Evolutionary conservation across 257 asterid species (phyloP), one percentile per base, ranked within the genome.

Genomic region (Lycium ferocissimum): DNA sequence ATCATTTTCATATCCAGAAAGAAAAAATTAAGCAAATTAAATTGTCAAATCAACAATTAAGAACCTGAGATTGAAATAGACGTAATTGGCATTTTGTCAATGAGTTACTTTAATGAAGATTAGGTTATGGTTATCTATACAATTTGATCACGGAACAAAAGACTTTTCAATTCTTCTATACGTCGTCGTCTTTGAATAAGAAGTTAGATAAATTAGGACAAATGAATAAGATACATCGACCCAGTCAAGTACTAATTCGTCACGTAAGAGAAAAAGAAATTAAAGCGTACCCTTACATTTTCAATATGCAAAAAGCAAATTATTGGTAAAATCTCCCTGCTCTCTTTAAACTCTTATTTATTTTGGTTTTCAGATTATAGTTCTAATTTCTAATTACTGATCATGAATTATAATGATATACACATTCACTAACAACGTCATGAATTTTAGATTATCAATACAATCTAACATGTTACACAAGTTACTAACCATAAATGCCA

Each of bases 91-190:
- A 76, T 76, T 63, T 76, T 76, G 63, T 76, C 63, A 51, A 76
- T 26, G 61, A 26, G 63, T 76, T 76, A 76, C 82, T 76, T 76
- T 53, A 76, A 75, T 47, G 59, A 0, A 20, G 81, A 75, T 75
- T 45, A 47, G 47, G 26, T 5, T 51, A 76, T 69, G 33, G 54
- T 38, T 70, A 76, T 76, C 63, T 7, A 26, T 26, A 76, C 63
- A 13, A 51, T 51, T 76, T 76, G 63, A 75, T 75, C 63, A 76
- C 82, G 82, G 82, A 76, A 76, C 26, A 51, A 13, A 12, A 76
- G 38, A 76, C 63, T 69, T 76, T 38, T 43, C 13, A 51, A 14
- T 76, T 49, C n/a, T 13, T 14, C 57, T 51, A 47, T 6, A 76
- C 22, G 62, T 26, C 63, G 47, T 51, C 63, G 80, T 72, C 47